A percentile compares a stretch with the other conserved stretches of the same genome.
phyloP scores from a whole-genome alignment of 164 flowering plant genomes.

The Tetracentron sinense region DNA sequence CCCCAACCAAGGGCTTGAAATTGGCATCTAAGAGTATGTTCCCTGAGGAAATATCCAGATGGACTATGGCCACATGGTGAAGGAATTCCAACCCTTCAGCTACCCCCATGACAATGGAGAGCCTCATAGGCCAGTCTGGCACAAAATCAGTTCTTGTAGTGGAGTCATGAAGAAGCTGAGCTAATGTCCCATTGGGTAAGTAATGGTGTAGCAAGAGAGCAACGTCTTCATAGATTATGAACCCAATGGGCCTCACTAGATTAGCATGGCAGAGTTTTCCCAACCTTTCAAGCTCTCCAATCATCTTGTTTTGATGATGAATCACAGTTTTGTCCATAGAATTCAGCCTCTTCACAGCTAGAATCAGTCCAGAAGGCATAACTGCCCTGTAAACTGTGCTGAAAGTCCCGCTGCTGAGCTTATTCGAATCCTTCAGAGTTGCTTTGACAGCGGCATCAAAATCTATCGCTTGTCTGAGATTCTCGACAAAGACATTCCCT shows the following conservation, averaged over 20 bases:
- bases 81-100: constrained; percentile 95
- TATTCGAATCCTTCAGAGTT: constrained; percentile 78
- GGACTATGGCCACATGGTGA: constrained; percentile 86
- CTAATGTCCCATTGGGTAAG: constrained; percentile 74
- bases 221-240: constrained; percentile 77
- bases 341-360: constrained; percentile 71
- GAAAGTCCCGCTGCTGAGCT: constrained; percentile 74
- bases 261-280: constrained; percentile 79
- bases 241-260: constrained; percentile 77
- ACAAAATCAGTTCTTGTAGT: constrained; percentile 41
- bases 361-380: constrained; percentile 88
- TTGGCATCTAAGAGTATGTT: constrained; percentile 72
- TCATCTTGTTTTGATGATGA: constrained; percentile 87
- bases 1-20: constrained; percentile 72
- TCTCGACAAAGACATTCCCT: constrained; percentile 83
- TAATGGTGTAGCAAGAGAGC: constrained; percentile 74
- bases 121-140: constrained; percentile 85
- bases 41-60: constrained; percentile 87
- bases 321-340: constrained; percentile 78
- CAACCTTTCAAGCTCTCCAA: constrained; percentile 87
- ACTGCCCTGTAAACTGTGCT: constrained; percentile 82
- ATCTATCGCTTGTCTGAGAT: constrained; percentile 84
- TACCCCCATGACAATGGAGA: constrained; percentile 79
- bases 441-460: constrained; percentile 81
- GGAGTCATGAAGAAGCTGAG: constrained; percentile 68